Evolutionary conservation across 208 protist species (phyloP).

Genomic region (Wallacemonas sp.): DNA sequence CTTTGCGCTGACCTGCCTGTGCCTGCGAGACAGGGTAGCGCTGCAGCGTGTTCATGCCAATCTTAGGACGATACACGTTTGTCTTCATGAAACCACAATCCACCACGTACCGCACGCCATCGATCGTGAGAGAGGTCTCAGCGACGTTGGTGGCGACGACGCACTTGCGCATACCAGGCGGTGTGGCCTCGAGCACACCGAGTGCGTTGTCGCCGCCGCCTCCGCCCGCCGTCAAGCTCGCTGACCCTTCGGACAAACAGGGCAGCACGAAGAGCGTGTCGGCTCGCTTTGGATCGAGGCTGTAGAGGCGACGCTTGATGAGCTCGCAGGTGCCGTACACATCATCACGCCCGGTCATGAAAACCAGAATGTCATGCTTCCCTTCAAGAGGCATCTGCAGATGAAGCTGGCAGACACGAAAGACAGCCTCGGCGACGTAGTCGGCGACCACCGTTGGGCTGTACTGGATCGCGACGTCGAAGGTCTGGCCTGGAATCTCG

Average conservation of each 20-base stretch:
- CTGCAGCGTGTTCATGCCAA: constrained; percentile 96
- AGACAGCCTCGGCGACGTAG: constrained; percentile 82
- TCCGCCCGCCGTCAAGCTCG: constrained; percentile 48
- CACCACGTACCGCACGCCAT: constrained; percentile 96
- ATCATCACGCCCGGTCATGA: constrained; percentile 98
- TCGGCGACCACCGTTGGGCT: constrained; percentile 82
- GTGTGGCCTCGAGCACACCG: constrained; percentile 95
- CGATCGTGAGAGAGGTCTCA: constrained; percentile 99
- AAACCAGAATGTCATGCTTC: constrained; percentile 98
- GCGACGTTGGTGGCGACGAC: constrained; percentile 99
- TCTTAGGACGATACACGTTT: constrained; percentile 98
- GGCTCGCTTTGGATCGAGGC: constrained; percentile 92
- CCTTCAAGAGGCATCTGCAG: constrained; percentile 77
- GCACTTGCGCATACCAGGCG: constrained; percentile 95
- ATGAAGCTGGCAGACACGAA: constrained; percentile 85
- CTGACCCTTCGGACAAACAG: constrained; percentile 94
- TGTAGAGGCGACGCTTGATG: constrained; percentile 84
- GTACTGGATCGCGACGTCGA: constrained; percentile 82
- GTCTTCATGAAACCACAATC: constrained; percentile 98
- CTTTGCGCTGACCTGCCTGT: constrained; percentile 96
- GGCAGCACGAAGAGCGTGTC: constrained; percentile 87
- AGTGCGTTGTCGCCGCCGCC: constrained; percentile 60
- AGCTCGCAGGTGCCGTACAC: constrained; percentile 94
- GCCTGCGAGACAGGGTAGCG: constrained; percentile 97
- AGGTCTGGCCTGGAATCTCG: constrained; percentile 97